Base-by-base conservation (phyloP, 2,329 filamentous ascomycete species). In the Huntiella bhutanensis region DNA sequence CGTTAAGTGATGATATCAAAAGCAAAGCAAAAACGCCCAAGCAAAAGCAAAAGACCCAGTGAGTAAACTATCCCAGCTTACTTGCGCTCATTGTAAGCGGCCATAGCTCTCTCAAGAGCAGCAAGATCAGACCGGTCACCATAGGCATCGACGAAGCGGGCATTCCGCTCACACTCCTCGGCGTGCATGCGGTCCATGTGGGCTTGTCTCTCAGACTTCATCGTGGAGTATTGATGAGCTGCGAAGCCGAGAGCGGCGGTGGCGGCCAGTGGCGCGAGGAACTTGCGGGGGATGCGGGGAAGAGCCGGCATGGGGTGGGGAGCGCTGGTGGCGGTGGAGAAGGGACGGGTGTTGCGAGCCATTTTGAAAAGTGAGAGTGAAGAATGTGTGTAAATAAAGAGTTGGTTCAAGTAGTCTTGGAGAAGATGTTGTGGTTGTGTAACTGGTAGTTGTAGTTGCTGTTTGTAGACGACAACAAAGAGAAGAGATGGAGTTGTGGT, bases 81-180 rank as follows among this genome's bases (percentile, higher is more conserved):
- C 47, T 51, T 48, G 35, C 49, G 51, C 33, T 54, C 43, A 53
- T 66, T 66, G 53, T 71, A 71, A 19, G 62, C 61, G 44, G 61
- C 56, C 45, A 71, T 60, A 2, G 68, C 68, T 40, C 60, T 64
- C 54, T 71, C 65, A 32, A 71, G 58, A 51, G 64, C 64, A 19
- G 64, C 62, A 3, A 71, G 58, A 51, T 63, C 70, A 22, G 64
- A 64, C 11, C 67, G 62, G 50, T 68, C 66, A 41, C 68, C 67
- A 49, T 71, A 71, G 48, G 68, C 63, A 33, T 70, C 63, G 56
- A 69, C 59, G 51, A 71, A 57, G 47, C 65, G 58, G 15, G 63
- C 60, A 49, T 67, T 62, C 41, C 57, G 58, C 35, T 57, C 56
- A 50, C 58, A 59, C 44, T 56, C 57, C 44, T 61, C 59, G n/a